A percentile compares a stretch with the other conserved stretches of the same genome.
phyloP scores from a whole-genome alignment of 495 filamentous ascomycete genomes.

The Penicillium tannophilum region DNA sequence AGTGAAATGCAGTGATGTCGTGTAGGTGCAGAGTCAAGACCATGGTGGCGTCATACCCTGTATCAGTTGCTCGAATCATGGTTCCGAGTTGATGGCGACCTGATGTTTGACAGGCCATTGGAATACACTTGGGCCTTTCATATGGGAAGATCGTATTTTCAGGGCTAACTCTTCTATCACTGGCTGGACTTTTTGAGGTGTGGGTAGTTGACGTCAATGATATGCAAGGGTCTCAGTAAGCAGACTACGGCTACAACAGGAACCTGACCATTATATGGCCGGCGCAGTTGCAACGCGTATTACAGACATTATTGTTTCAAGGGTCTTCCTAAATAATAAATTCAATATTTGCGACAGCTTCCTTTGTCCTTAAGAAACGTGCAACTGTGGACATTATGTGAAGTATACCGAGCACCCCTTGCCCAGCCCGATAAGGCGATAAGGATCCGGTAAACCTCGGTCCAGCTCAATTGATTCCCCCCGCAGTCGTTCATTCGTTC shows the following conservation, averaged over 20 bases:
- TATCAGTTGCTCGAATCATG: background rate
- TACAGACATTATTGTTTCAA: no score
- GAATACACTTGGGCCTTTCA: background rate
- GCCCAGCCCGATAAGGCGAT: background rate
- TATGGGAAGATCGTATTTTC: background rate
- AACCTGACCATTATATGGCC: background rate
- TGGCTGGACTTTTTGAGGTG: background rate
- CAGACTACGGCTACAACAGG: background rate
- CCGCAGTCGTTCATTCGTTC: conserved; percentile 21
- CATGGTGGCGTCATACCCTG: background rate
- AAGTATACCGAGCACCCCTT: background rate
- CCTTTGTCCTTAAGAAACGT: no score
- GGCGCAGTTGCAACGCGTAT: no score
- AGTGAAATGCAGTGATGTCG: background rate
- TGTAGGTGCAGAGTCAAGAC: background rate
- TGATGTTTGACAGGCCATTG: background rate
- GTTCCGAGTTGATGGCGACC: background rate
- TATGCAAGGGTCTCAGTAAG: background rate
- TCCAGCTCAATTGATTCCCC: conserved; percentile 19
- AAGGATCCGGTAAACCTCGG: conserved; percentile 18
- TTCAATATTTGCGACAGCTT: no score
- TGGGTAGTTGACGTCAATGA: background rate
- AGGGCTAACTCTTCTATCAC: background rate
- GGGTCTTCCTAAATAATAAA: no score
- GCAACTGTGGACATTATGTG: no score